phyloP scores from a whole-genome alignment of 257 asterid genomes.

The Solanum appendiculatum region DNA sequence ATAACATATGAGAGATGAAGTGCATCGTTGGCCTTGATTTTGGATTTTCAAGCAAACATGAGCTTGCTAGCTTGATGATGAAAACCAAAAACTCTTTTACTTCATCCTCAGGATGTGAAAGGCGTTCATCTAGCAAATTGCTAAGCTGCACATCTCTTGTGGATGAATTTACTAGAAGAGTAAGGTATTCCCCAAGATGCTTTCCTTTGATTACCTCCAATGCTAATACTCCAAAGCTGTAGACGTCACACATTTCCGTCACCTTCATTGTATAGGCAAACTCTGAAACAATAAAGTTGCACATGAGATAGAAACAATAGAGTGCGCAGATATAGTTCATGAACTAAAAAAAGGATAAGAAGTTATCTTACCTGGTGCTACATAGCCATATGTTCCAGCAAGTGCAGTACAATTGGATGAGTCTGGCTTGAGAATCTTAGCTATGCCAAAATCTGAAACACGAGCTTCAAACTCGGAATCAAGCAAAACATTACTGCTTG shows the following conservation, averaged over 20 bases:
- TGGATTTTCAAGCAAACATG: neutral
- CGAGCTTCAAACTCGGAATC: neutral
- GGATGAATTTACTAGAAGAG: neutral
- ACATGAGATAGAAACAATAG: neutral
- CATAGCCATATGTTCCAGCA: slow-evolving; percentile 12
- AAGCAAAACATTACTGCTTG: slow-evolving; percentile 1
- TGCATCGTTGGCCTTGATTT: slow-evolving; percentile 1
- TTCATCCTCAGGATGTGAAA: neutral
- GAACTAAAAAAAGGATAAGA: neutral
- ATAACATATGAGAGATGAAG: neutral
- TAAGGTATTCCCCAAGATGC: neutral
- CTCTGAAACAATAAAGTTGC: neutral
- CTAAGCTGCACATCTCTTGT: neutral
- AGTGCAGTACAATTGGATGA: slow-evolving; percentile 2
- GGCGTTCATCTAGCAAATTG: neutral
- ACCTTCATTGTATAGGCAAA: slow-evolving; percentile 7
- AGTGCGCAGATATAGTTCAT: neutral
- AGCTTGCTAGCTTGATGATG: neutral
- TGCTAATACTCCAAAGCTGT: slow-evolving; percentile 9
- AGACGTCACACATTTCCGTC: slow-evolving; percentile 6
- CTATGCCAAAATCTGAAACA: slow-evolving; percentile 9
- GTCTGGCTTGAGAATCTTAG: slow-evolving; percentile 3
- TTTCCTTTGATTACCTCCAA: slow-evolving; percentile 7
- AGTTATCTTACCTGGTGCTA: neutral
- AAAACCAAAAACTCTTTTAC: neutral